A percentile compares a stretch with the other conserved stretches of the same genome.
Evolutionary conservation across 116 monocot species (phyloP).

Genomic region (Posidonia oceanica): DNA sequence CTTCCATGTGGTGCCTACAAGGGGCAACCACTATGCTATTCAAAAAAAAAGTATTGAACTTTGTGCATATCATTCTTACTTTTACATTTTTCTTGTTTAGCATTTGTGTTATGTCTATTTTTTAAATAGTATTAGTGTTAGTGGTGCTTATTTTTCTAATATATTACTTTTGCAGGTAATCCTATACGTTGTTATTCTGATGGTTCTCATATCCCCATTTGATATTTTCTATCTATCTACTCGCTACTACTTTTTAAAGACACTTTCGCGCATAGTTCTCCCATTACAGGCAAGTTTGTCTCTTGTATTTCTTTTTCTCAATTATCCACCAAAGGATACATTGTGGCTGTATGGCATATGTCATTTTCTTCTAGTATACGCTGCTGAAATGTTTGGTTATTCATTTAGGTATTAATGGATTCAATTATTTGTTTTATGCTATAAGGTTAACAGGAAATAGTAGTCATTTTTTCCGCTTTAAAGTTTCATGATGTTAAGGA

Average conservation of each 20-base stretch:
- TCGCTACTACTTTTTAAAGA: slow-evolving; percentile 86
- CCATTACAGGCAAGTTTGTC: slow-evolving; percentile 69
- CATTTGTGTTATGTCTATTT: background rate
- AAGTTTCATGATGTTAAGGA: too few species aligned
- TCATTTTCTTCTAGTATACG: too few species aligned
- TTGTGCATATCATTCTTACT: too few species aligned
- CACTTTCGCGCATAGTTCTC: slow-evolving; percentile 78
- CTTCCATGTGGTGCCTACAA: too few species aligned
- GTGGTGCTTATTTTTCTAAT: background rate
- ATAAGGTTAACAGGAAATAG: too few species aligned
- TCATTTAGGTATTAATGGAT: too few species aligned
- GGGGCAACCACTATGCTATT: too few species aligned
- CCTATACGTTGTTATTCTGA: slow-evolving; percentile 60
- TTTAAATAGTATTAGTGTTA: background rate
- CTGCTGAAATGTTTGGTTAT: too few species aligned
- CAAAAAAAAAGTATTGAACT: too few species aligned
- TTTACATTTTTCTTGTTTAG: background rate
- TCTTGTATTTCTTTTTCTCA: background rate
- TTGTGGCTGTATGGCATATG: too few species aligned
- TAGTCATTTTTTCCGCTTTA: too few species aligned
- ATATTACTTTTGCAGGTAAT: slow-evolving; percentile 61
- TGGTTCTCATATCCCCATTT: slow-evolving; percentile 92
- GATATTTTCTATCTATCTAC: slow-evolving; percentile 95
- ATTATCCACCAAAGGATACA: background rate
- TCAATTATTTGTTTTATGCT: too few species aligned